Conservation (phyloP, 768 basidiomycete species). For the Amyloporia xantha region DNA sequence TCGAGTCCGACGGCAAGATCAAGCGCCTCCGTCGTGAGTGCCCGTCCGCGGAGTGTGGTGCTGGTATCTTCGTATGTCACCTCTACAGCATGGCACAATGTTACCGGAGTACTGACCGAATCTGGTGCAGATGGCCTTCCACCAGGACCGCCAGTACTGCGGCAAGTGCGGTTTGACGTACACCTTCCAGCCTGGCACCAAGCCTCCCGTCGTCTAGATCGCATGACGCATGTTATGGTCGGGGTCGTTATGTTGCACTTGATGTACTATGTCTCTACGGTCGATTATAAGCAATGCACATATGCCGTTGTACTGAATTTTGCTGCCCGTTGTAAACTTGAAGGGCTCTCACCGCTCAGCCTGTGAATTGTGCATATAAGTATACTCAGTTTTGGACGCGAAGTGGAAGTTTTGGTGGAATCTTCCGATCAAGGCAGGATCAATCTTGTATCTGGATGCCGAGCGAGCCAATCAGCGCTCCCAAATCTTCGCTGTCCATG, state of each 20-base stretch:
- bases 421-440: no score
- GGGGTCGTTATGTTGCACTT: background rate
- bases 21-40: conserved; percentile 98
- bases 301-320: background rate
- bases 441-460: no score
- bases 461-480: no score
- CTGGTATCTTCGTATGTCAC: conserved; percentile 71
- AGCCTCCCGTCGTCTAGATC: conserved; percentile 62
- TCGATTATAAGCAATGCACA: background rate
- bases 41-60: conserved; percentile 73
- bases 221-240: background rate
- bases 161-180: conserved; percentile 91
- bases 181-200: conserved; percentile 75
- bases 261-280: background rate
- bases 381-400: no score
- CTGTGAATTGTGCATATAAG: no score
- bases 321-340: no score
- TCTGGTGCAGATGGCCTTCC: conserved; percentile 86
- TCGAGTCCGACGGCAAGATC: conserved; percentile 99
- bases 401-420: no score
- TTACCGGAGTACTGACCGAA: conserved; percentile 13
- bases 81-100: background rate
- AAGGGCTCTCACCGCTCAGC: no score
- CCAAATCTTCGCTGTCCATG: no score
- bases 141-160: conserved; percentile 97